These are phyloP conservation scores for Emergomyces orientalis DNA, from an alignment of 2,329 filamentous ascomycete genomes.

Conservation along the genomic window DNA sequence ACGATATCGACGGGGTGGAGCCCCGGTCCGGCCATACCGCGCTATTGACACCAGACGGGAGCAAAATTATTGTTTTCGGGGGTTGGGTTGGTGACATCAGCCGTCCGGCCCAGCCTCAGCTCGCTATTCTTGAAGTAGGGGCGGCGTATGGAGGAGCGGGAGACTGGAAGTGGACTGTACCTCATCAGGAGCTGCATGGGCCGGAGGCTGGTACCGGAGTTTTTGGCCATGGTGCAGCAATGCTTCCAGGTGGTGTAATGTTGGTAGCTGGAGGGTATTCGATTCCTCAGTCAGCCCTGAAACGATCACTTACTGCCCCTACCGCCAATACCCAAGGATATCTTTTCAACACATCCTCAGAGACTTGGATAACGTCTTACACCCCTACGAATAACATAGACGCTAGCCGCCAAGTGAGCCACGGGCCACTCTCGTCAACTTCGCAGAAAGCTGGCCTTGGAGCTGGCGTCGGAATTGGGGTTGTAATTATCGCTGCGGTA, in stretches of 20 bases:
- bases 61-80: constrained; percentile 67
- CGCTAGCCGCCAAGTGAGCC: constrained; percentile 15
- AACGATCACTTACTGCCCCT: constrained; percentile 26
- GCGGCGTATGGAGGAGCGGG: constrained; percentile 54
- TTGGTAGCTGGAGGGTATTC: constrained; percentile 52
- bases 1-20: constrained; percentile 50
- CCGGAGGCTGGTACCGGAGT: constrained; percentile 41
- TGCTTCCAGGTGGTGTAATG: constrained; percentile 54
- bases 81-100: constrained; percentile 83
- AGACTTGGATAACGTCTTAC: constrained; percentile 50
- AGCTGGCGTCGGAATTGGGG: constrained; percentile 55
- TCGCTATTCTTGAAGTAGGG: constrained; percentile 67
- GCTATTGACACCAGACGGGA: constrained; percentile 68
- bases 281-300: constrained; percentile 36
- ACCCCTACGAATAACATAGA: constrained; percentile 35
- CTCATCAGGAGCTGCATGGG: constrained; percentile 31
- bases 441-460: constrained; percentile 51
- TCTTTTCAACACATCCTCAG: constrained; percentile 55
- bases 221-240: constrained; percentile 53
- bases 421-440: constrained; percentile 22
- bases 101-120: constrained; percentile 69
- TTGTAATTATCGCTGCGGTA: constrained; percentile 43
- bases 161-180: constrained; percentile 38
- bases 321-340: constrained; percentile 39
- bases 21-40: constrained; percentile 84